Evolutionary conservation across 805 yeast species (phyloP), one percentile per base, ranked within the genome.

Genomic region (Cyberlindnera subsufficiens): DNA sequence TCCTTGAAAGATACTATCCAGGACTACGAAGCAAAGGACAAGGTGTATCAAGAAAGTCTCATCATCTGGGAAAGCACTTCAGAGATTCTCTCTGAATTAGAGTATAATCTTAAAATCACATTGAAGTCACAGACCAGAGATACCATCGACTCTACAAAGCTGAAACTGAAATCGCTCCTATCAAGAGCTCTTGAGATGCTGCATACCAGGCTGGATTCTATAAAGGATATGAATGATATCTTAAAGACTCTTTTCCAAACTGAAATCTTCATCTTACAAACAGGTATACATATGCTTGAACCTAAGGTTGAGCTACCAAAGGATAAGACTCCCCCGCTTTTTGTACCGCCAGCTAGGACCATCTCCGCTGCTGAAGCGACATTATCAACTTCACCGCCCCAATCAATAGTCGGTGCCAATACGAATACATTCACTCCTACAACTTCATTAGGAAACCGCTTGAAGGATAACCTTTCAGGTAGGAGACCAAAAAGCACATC

Each of bases 1-100:
- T 41, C 58, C 1, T 35, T 50, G 22, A 31, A 42, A 8, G 62
- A 56, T 36, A 32, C 44, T 4, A 32, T 49, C 3, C 36, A 27
- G 1, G 43, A 40, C 6, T 46, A 41, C n/a, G 32, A 33, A 17
- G 30, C 34, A 17, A 46, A 51, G 37, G 49, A 49, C 13, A 32
- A 34, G 3, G 43, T 40, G 8, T 50, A 34, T 22, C 30, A 49
- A 3, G 58, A 56, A 30, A 45, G 49, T n/a, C 18, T 42, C 3
- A 14, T 58, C 1, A 44, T 58, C 1, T 53, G 60, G 59, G 47
- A 44, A 15, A 53, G 48, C 10, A 37, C 47, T 1, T 41, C 55
- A 6, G 52, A 51, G 5, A 29, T 40, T 1, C 34, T 58, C 10
- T 44, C 49, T 3, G 38, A 42, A 14, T 35, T 56, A n/a, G 61